Percentiles rank a stretch among this genome's conserved stretches.
Evolutionary conservation across 1,139 yeast species (phyloP).

Genomic region (Debaryomyces udenii): DNA sequence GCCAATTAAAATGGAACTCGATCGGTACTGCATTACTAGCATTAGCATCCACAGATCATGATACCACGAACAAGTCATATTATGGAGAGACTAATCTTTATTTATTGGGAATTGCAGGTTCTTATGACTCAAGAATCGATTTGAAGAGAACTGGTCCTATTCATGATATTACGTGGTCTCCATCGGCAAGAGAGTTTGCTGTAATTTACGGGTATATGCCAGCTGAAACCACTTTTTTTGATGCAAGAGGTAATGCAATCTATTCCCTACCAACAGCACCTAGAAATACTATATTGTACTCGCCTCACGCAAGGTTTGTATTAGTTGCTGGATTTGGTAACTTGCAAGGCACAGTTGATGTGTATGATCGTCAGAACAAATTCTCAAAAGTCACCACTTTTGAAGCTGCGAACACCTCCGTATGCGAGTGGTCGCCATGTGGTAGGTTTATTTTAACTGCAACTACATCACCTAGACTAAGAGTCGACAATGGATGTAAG

Average conservation of each 20-base stretch:
- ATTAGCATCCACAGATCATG: conserved; percentile 94
- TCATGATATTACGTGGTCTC: conserved; percentile 97
- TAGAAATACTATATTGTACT: conserved; percentile 85
- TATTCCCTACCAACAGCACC: conserved; percentile 86
- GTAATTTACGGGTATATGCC: conserved; percentile 99
- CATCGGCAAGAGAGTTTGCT: conserved; percentile 94
- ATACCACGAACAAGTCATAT: conserved; percentile 89
- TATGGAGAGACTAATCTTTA: conserved; percentile 96
- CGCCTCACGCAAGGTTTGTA: conserved; percentile 92
- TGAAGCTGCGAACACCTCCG: conserved; percentile 92
- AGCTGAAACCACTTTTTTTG: conserved; percentile 91
- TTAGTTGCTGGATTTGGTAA: conserved; percentile 98
- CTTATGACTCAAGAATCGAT: conserved; percentile 85
- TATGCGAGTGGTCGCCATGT: conserved; percentile 98
- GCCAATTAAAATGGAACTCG: conserved; percentile 90
- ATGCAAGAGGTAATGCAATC: conserved; percentile 87
- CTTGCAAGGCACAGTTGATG: conserved; percentile 94
- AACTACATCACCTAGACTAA: conserved; percentile 92
- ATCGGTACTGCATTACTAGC: conserved; percentile 94
- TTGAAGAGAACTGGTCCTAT: conserved; percentile 94
- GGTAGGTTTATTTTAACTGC: conserved; percentile 93
- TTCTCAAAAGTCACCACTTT: conserved; percentile 78
- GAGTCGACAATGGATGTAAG: conserved; percentile 95
- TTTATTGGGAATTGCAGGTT: conserved; percentile 87
- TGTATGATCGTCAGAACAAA: conserved; percentile 89